These are phyloP conservation scores for Ceratocystis lukuohia DNA, from an alignment of 2,329 filamentous ascomycete species.

Conservation along the genomic window DNA sequence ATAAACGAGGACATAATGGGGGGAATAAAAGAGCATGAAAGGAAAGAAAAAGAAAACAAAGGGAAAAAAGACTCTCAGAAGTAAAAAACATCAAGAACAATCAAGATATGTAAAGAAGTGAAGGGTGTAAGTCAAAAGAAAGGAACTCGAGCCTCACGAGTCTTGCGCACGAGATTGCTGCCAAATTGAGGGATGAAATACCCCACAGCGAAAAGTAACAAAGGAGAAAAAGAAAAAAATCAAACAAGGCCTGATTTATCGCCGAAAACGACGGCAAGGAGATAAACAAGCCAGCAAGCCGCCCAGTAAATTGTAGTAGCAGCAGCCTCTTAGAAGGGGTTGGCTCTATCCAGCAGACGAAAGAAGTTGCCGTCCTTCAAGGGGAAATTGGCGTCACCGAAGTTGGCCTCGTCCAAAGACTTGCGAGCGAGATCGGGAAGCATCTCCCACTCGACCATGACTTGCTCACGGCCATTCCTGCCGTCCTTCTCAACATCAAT, in stretches of 20 bases:
- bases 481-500: conserved; percentile 26
- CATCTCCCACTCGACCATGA: conserved; percentile 33
- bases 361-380: conserved; percentile 28
- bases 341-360: conserved; percentile 21
- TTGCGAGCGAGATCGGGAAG: conserved; percentile 27
- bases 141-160: background rate
- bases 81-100: background rate
- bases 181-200: background rate
- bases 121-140: background rate
- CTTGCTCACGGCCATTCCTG: conserved; percentile 28
- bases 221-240: conserved; percentile 1
- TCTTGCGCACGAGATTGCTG: background rate
- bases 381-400: conserved; percentile 31
- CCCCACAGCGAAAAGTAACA: background rate
- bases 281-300: background rate
- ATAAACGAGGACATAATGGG: background rate
- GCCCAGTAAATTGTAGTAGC: background rate
- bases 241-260: background rate
- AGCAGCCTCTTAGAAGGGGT: conserved; percentile 13
- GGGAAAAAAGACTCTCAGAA: background rate
- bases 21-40: background rate
- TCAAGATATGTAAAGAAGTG: background rate
- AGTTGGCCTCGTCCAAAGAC: conserved; percentile 29
- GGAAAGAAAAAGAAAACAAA: background rate
- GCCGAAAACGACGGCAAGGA: background rate